A percentile compares a stretch with the other conserved stretches of the same genome.
Evolutionary conservation across 345 rosid genomes (phyloP).

Genomic region (Aurinia saxatilis): DNA sequence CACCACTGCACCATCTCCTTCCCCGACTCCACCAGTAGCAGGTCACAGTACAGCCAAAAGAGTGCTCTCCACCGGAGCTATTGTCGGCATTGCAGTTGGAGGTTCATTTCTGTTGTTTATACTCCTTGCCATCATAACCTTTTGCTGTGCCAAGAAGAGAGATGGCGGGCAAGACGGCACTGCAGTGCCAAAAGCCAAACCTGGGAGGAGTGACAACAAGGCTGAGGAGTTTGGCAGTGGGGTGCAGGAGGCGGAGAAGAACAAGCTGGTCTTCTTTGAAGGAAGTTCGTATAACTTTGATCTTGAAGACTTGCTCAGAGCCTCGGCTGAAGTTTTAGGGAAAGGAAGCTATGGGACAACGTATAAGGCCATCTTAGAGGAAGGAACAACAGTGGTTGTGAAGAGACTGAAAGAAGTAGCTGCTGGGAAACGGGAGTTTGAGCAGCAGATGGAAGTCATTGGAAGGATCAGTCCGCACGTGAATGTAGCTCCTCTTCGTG

Average conservation of each 20-base stretch:
- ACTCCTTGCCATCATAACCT: slow-evolving; percentile 36
- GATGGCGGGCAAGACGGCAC: slow-evolving; percentile 23
- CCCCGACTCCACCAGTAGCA: slow-evolving; percentile 28
- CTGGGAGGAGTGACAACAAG: slow-evolving; percentile 48
- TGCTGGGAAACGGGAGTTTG: slow-evolving; percentile 81
- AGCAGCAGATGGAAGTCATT: slow-evolving; percentile 82
- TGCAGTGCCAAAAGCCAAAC: slow-evolving; percentile 43
- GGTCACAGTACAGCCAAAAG: slow-evolving; percentile 28
- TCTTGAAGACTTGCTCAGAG: slow-evolving; percentile 85
- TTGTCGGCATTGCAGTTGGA: slow-evolving; percentile 61
- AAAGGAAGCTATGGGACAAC: slow-evolving; percentile 94
- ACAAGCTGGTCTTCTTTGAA: slow-evolving; percentile 89
- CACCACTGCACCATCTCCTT: slow-evolving; percentile 54
- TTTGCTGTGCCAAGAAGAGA: slow-evolving; percentile 56
- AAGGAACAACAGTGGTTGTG: slow-evolving; percentile 78
- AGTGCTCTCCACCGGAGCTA: slow-evolving; percentile 44
- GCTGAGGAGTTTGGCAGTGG: slow-evolving; percentile 92
- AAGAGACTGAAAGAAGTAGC: slow-evolving; percentile 78
- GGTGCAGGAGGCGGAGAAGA: slow-evolving; percentile 90
- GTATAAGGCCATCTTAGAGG: slow-evolving; percentile 88
- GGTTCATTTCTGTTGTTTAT: slow-evolving; percentile 43
- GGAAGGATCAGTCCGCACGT: slow-evolving; percentile 66
- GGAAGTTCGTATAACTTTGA: slow-evolving; percentile 75
- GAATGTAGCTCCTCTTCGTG: slow-evolving; percentile 80
- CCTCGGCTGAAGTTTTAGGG: slow-evolving; percentile 95